Evolutionary conservation across 2,329 filamentous ascomycete species (phyloP), one percentile per base, ranked within the genome.

Genomic region (Erysiphe pisi): DNA sequence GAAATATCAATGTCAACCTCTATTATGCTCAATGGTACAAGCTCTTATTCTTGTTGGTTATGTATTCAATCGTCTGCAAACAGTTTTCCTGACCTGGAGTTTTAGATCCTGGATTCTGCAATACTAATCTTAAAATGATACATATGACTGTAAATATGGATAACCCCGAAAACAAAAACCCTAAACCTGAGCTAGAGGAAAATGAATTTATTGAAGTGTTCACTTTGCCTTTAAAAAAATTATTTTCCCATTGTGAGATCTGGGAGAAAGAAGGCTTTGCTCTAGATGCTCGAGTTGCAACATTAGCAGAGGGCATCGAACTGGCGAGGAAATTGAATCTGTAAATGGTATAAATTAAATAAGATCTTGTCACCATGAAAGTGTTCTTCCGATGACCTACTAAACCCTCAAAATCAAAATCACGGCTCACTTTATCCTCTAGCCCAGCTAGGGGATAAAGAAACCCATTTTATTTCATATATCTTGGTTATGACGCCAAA

Each of bases 91-190:
- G 52, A 61, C 22, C 45, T n/a, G 0, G 43, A 16, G 43, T 47
- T 71, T 56, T 56, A 85, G 86, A 89, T 80, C 87, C 88, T 4
- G 88, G 88, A 16, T 89, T 90, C 81, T 90, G 87, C 82, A 90
- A 89, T 81, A 90, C 89, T 7, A 91, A 90, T 80, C 83, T 89
- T 63, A 85, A 86, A 52, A 86, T 86, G 83, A 82, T 87, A 2
- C 85, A 86, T 77, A 82, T 86, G 25, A 84, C 83, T 6, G 82
- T 87, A 78, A 84, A 86, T 78, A 82, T 86, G 79, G 83, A 83
- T 0, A 79, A 82, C 7, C 82, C 83, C 1, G 83, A 82, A 77
- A 87, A 87, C 78, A 82, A 85, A 78, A 83, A 85, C 49, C 83
- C 83, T 4, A 81, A 84, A 76, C 84, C 85, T 1, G 81, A 85